Evolutionary conservation across 306 rosid genomes (phyloP), one percentile per base, ranked within the genome.

Genomic region (Alnus rubra): DNA sequence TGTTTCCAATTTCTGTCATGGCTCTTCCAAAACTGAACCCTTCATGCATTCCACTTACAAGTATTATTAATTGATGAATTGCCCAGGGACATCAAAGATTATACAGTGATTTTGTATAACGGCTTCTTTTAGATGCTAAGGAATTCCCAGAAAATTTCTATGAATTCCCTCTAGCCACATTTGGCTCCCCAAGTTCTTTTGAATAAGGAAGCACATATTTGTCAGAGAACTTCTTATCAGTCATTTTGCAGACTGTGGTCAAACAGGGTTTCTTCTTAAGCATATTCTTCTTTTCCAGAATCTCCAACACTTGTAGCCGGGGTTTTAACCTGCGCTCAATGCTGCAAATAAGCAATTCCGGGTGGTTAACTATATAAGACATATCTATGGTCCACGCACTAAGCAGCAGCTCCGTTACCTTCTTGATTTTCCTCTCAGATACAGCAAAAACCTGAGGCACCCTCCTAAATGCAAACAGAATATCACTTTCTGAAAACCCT

Each of bases 321-420:
- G 85, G 87, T 67, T 81, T 86, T 15, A 86, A 33, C 54, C 82
- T 72, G 23, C 30, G 67, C 37, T 86, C 84, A 31, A 78, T 35
- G n/a, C 84, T 81, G 76, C 1, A 78, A 42, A 71, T 33, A 31
- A 81, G 78, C 78, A 86, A 75, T 44, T 65, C 76, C 0, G 87
- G 87, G 71, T 73, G 64, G 23, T 48, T 28, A 35, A 72, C 68
- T 47, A 83, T 4, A 81, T 7, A 67, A 0, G 83, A 68, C 37
- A 86, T 65, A 37, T 83, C 84, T 50, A 33, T 18, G 53, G 59
- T 74, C 50, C 82, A 77, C 0, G 42, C 30, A 64, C 73, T 70
- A 48, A 84, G 56, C 69, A 84, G 63, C 31, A 73, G 30, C 74
- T 79, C 74, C 0, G 68, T 44, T 51, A 35, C 72, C 77, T 76